Base-by-base conservation (phyloP, 306 rosid species). In the Quercus variabilis region DNA sequence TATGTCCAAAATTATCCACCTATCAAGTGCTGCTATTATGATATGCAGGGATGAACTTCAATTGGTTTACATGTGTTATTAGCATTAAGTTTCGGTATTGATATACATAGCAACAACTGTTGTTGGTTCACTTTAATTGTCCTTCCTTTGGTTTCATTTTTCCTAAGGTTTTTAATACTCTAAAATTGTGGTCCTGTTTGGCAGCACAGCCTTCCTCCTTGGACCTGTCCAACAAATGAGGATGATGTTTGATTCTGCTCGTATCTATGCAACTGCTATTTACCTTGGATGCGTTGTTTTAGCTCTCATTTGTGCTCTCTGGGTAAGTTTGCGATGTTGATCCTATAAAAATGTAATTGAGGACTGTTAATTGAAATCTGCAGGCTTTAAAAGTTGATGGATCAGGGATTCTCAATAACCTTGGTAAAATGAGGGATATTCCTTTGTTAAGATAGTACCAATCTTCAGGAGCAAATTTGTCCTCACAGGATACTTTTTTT, bases 201-300 rank as follows among this genome's bases (percentile, higher is more conserved):
- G 83, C 99, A 95, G 99, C 88, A 95, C 99, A 85, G 97, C 88
- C 68, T 93, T 95, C 89, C 98, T 95, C 69, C 77, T 93, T 73
- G 99, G 99, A 82, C 89, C 92, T 55, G 81, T 69, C 59, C 91
- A 79, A 83, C 99, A 95, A 79, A 55, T 91, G 26, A 70, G 75
- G 85, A 88, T 95, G 95, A 95, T 95, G 99, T 90, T 95, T 84
- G 98, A 95, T 65, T 83, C 92, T 72, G 91, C 80, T 74, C 98
- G 99, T 49, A 46, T 85, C 20, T 87, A 81, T 84, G 98, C 99
- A 49, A 90, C 99, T 25, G 89, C 89, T 75, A 79, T 92, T 74
- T 95, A 91, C 88, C 89, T 95, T 30, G 99, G 96, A 80, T 91
- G 94, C 70, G 94, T 95, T 74, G 94, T 88, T 76, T 54, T 92